phyloP scores from a whole-genome alignment of 495 filamentous ascomycete species.

The Penicillium argentinense region DNA sequence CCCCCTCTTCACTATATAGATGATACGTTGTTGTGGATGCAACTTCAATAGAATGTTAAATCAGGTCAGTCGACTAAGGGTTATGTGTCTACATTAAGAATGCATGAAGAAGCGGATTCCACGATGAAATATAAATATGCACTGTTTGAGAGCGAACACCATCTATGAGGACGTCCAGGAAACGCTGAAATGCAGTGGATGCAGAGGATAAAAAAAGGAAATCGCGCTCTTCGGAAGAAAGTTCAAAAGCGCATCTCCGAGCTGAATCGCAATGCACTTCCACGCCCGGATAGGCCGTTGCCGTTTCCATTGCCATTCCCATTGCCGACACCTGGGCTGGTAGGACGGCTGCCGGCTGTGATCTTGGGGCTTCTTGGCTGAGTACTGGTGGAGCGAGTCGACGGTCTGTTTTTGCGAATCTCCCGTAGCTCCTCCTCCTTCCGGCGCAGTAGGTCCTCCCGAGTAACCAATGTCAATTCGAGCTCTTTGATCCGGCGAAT shows the following conservation, averaged over 20 bases:
- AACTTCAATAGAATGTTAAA: too few species aligned
- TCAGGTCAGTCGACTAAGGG: too few species aligned
- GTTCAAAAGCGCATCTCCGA: slow-evolving; percentile 38
- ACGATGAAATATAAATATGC: too few species aligned
- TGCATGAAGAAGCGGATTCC: too few species aligned
- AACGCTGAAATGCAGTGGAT: not conserved
- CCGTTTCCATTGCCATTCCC: slow-evolving; percentile 30
- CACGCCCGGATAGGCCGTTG: slow-evolving; percentile 30
- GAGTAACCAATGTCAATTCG: slow-evolving; percentile 36
- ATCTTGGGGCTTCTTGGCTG: slow-evolving; percentile 48
- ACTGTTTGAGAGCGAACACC: too few species aligned
- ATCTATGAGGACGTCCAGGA: too few species aligned
- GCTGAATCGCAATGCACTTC: slow-evolving; percentile 42
- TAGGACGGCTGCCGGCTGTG: slow-evolving; percentile 40
- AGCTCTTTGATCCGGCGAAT: slow-evolving; percentile 48
- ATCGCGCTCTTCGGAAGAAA: not conserved
- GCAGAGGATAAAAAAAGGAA: not conserved
- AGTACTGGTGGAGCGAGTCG: slow-evolving; percentile 47
- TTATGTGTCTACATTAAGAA: too few species aligned
- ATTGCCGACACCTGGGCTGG: slow-evolving; percentile 41
- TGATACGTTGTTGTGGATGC: too few species aligned
- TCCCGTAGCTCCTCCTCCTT: slow-evolving; percentile 64
- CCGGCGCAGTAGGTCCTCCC: slow-evolving; percentile 51
- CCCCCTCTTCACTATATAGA: too few species aligned
- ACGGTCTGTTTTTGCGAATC: slow-evolving; percentile 48